Evolutionary conservation across 2,329 filamentous ascomycete species (phyloP).

Genomic region (Amauroascus verrucosus): DNA sequence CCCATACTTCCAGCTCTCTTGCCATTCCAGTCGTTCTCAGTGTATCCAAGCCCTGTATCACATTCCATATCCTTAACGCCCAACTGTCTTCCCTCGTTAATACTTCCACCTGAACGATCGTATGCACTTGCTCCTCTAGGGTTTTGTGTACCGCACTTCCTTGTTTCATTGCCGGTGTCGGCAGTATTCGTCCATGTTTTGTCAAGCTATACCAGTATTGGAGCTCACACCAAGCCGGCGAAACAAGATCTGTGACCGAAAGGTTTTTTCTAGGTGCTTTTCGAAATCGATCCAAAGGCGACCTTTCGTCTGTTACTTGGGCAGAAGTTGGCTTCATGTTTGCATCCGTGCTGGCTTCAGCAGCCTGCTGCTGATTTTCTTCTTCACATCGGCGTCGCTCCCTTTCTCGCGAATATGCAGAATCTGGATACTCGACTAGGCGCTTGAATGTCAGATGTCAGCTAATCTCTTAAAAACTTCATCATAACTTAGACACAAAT

Average conservation of each 20-base stretch:
- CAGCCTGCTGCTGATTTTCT: not conserved
- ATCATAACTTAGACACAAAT: not conserved
- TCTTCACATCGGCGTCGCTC: constrained; percentile 27
- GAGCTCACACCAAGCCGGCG: constrained; percentile 90
- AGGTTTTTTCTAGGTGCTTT: constrained; percentile 66
- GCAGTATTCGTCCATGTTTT: constrained; percentile 61
- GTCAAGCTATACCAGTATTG: constrained; percentile 85
- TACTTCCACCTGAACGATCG: constrained; percentile 61
- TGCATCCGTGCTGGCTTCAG: constrained; percentile 10
- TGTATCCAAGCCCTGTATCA: constrained; percentile 72
- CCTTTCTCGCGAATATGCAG: constrained; percentile 27
- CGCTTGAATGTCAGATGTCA: constrained; percentile 52
- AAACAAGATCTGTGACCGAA: constrained; percentile 77
- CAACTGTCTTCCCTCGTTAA: constrained; percentile 69
- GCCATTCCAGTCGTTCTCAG: constrained; percentile 61
- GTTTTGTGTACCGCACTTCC: constrained; percentile 70
- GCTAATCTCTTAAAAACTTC: constrained; percentile 25
- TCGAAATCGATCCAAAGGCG: constrained; percentile 69
- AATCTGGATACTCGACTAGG: constrained; percentile 47
- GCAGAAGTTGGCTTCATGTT: constrained; percentile 17
- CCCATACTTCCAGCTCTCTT: constrained; percentile 75
- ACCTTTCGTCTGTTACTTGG: constrained; percentile 35
- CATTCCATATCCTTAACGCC: constrained; percentile 78
- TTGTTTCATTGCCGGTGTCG: constrained; percentile 71
- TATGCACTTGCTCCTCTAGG: constrained; percentile 78